Percentiles rank a stretch among this genome's conserved stretches.
These are phyloP conservation scores for Phellinidium pouzarii DNA, from an alignment of 1,284 basidiomycete genomes.

Conservation along the genomic window DNA sequence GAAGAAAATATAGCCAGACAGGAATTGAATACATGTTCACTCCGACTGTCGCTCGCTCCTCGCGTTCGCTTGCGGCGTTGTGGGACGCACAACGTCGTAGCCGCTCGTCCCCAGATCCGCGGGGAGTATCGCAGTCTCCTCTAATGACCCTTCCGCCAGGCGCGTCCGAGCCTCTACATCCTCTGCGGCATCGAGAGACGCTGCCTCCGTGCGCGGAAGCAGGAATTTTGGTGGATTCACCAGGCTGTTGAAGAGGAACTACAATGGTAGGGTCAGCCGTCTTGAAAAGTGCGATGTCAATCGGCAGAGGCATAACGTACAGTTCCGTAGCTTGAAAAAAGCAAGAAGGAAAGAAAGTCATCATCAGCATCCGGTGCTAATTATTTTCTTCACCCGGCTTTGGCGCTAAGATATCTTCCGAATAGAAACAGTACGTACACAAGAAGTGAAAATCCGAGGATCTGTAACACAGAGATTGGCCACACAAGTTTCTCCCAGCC, in stretches of 20 bases:
- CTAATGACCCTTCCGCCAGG: slow-evolving; percentile 40
- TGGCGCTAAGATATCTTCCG: neutral
- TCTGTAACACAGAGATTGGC: slow-evolving; percentile 81
- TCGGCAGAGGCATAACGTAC: slow-evolving; percentile 19
- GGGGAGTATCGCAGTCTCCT: slow-evolving; percentile 72
- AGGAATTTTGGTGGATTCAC: slow-evolving; percentile 58
- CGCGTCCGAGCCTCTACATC: slow-evolving; percentile 46
- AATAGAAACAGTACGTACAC: slow-evolving; percentile 56
- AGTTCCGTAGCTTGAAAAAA: slow-evolving; percentile 24
- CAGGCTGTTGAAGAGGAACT: slow-evolving; percentile 78
- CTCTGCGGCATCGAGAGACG: slow-evolving; percentile 28
- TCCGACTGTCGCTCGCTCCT: neutral
- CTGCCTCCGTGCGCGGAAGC: slow-evolving; percentile 31
- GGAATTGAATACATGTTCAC: neutral
- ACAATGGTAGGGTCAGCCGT: slow-evolving; percentile 13
- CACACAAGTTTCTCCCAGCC: slow-evolving; percentile 91
- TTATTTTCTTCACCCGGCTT: neutral
- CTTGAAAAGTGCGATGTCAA: neutral
- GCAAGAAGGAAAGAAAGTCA: neutral
- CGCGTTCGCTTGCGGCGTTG: neutral
- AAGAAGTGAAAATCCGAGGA: slow-evolving; percentile 83
- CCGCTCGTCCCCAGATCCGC: slow-evolving; percentile 65
- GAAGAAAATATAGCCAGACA: neutral
- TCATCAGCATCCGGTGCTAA: slow-evolving; percentile 9
- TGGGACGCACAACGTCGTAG: slow-evolving; percentile 50